Evolutionary conservation across 768 basidiomycete species (phyloP), one percentile per base, ranked within the genome.

Genomic region (Mrakia blollopis): DNA sequence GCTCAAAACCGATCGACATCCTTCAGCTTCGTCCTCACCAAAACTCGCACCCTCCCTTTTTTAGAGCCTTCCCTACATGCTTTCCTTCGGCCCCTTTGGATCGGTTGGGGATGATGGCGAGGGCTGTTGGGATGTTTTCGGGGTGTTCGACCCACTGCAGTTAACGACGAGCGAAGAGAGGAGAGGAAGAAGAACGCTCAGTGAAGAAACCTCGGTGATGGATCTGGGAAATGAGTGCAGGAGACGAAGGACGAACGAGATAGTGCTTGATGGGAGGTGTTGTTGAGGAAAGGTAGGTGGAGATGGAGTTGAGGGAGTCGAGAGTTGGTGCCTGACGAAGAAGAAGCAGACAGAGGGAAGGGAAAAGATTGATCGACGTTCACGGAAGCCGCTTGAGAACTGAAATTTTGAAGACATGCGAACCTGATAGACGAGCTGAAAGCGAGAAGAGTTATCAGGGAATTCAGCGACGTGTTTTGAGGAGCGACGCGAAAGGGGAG

Each of bases 101-200:
- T 39, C 80, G 81, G 70, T 84, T 84, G 7, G 83, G 83, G 16
- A 83, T 79, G 67, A 83, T 74, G 18, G 83, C 83, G 21, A 84
- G 72, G 3, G 83, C 83, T 0, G 83, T 84, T 0, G 83, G 82
- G 37, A 76, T 78, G 73, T 82, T 80, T 65, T 84, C 83, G 10
- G 83, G 83, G 63, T 83, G 81, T 78, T 84, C 83, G 39, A 82
- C 80, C 83, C 83, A 84, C 80, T 80, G 50, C 44, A 67, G 39
- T 44, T 14, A 14, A 44, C 11, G 32, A n/a, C 32, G 35, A n/a
- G 23, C 2, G 30, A 23, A 28, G n/a, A 44, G 54, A 7, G 39
- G 62, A 23, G 41, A 6, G 60, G 57, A 13, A 28, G n/a, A 25
- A 4, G 52, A 28, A 57, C 4, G 47, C 21, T 47, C 28, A 41